These are phyloP conservation scores for Chlorella sp. DNA, from an alignment of 139 green algal genomes.

Conservation along the genomic window DNA sequence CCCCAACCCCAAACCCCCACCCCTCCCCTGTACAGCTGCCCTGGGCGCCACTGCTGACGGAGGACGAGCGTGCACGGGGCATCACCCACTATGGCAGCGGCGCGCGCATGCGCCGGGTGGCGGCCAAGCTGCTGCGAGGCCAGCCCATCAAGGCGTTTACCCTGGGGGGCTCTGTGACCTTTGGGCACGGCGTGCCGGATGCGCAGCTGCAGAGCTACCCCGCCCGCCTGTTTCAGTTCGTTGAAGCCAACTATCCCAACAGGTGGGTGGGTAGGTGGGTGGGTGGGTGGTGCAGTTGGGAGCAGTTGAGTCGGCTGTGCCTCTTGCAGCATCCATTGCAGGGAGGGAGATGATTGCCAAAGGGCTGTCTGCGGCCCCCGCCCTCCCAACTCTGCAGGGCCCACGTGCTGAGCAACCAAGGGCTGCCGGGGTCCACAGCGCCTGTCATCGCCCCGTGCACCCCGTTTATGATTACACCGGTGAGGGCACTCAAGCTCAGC, in stretches of 20 bases:
- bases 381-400: not conserved
- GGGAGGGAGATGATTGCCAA: no score
- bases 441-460: not conserved
- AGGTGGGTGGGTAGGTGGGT: not conserved
- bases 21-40: not conserved
- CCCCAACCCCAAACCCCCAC: no score
- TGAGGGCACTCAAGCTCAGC: not conserved
- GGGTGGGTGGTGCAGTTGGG: no score
- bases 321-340: not conserved
- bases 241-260: constrained; percentile 14
- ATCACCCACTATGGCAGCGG: constrained; percentile 5
- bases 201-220: not conserved
- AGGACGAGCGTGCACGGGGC: not conserved
- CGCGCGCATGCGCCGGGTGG: not conserved
- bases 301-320: not conserved
- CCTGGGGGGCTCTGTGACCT: constrained; percentile 13
- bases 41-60: constrained; percentile 11
- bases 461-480: not conserved
- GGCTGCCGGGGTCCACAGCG: constrained; percentile 8
- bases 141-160: constrained; percentile 1
- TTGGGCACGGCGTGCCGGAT: constrained; percentile 17
- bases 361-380: no score
- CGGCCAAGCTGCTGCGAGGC: not conserved
- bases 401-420: constrained; percentile 12
- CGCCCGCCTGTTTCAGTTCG: constrained; percentile 1